Base-by-base conservation (phyloP, 495 filamentous ascomycete species). In the Pyronema omphalodes region DNA sequence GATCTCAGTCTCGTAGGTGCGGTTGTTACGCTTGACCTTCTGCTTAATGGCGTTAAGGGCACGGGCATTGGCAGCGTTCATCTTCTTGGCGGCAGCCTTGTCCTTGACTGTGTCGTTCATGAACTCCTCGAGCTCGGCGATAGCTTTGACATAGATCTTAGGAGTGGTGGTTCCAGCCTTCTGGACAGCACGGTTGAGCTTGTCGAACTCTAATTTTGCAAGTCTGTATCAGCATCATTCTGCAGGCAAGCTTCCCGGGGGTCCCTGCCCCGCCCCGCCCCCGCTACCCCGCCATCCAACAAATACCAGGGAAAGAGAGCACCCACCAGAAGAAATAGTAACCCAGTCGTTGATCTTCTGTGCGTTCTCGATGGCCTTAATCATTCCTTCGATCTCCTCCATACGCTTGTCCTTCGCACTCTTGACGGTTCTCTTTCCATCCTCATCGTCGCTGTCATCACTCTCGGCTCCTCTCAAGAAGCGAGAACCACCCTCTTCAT, bases 321-420 rank as follows among this genome's bases (percentile, higher is more conserved):
- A 74, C 78, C 66, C 73, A 89, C 88, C 86, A 67, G 80, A 76
- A 56, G 87, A 84, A 61, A 99, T 91, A 44, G 86, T 79, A 58
- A 81, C 81, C 91, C 91, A 99, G 69, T 99, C 93, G 65, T 82
- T 84, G 62, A 96, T 99, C 76, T 93, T 95, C 67, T 88, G 73
- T 11, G 85, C 87, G 73, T 99, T 99, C 60, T 94, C 88, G 57
- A 96, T 96, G 55, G 81, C 70, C 65, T 81, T 80, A 54, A 95
- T 82, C 43, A 80, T 93, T 44, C 78, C 77, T 69, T 96, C 93
- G 55, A 99, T 75, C 65, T 94, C 93, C 64, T 94, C 93, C 55
- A 87, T 70, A 40, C 91, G 77, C 75, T 99, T 99, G 70, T 96
- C 88, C 71, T 95, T 96, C 51, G 87, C 88, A 68, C 88, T 94